Evolutionary conservation across 257 asterid species (phyloP), one percentile per base, ranked within the genome.

Genomic region (Galeopsis tetrahit): DNA sequence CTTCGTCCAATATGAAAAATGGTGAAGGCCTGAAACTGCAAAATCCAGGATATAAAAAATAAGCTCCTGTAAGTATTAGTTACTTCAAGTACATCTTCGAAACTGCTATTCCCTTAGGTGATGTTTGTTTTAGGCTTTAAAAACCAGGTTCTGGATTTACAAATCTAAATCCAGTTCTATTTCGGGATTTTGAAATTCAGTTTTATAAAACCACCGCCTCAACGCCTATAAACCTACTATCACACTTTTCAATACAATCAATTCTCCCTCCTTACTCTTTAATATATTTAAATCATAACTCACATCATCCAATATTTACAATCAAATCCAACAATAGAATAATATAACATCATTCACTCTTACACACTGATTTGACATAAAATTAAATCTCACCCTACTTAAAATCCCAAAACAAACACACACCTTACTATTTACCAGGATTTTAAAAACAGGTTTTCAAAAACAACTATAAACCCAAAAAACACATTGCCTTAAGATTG

Each of bases 11-110:
- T 81, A 95, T 95, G 69, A 90, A 92, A 83, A 95, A 95, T 10
- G 99, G 99, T 6, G 99, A 95, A 9, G 99, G 98, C 86, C 81
- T 88, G 81, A 88, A 95, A 82, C 99, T 95, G 98, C 69, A 82
- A 77, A 56, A 49, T 57, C 60, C 58, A 21, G 73, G 63, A 11
- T 13, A 21, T 31, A 58, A 55, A 36, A 21, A 10, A 43, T 64
- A 48, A 65, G 51, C 21, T 49, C 48, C 33, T 49, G 69, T 21
- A 17, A 74, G 66, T 40, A 28, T 58, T 56, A 71, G 33, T 21
- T 35, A n/a, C 15, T 66, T 5, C 15, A 42, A 42, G 40, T 64
- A 5, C 38, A 62, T 63, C 53, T 69, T 62, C 42, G 14, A 36
- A 67, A 61, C 15, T 53, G 51, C 6, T 5, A 40, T 34, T 13